Percentiles rank a stretch among this genome's conserved stretches.
Conservation (phyloP, 129 eudicot genomes). For the Centaurea solstitialis region DNA sequence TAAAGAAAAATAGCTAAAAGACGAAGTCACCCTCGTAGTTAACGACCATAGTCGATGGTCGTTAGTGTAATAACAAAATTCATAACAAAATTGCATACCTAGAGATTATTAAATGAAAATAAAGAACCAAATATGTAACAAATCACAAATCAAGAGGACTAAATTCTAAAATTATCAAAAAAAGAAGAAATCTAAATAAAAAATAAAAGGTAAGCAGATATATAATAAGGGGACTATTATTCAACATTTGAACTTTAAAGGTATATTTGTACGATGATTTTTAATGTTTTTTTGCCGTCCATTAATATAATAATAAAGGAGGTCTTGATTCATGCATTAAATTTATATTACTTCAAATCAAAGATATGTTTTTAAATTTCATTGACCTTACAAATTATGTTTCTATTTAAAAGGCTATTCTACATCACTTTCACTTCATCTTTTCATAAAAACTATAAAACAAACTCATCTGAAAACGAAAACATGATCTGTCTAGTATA, state of each 20-base stretch:
- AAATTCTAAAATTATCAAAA: no score
- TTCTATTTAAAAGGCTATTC: constrained; percentile 25
- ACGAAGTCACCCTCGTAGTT: no score
- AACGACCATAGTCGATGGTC: no score
- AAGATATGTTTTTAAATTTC: background rate
- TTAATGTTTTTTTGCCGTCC: constrained; percentile 29
- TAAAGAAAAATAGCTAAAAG: no score
- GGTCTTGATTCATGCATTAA: constrained; percentile 25
- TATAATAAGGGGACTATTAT: background rate
- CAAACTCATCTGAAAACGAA: background rate
- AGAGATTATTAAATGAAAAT: no score
- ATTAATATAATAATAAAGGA: constrained; percentile 22
- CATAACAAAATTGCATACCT: no score
- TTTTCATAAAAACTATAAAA: background rate
- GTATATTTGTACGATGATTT: constrained; percentile 17
- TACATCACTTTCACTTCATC: constrained; percentile 8
- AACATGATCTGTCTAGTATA: constrained; percentile 44
- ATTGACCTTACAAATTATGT: constrained; percentile 16
- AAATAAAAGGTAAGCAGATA: background rate
- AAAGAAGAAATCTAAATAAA: background rate
- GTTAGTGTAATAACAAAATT: no score
- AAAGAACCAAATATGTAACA: no score
- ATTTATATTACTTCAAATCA: constrained; percentile 14
- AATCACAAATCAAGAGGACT: no score
- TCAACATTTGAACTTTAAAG: constrained; percentile 15